These are phyloP conservation scores for Scedosporium aurantiacum DNA, from an alignment of 2,329 filamentous ascomycete genomes.

Conservation along the genomic window DNA sequence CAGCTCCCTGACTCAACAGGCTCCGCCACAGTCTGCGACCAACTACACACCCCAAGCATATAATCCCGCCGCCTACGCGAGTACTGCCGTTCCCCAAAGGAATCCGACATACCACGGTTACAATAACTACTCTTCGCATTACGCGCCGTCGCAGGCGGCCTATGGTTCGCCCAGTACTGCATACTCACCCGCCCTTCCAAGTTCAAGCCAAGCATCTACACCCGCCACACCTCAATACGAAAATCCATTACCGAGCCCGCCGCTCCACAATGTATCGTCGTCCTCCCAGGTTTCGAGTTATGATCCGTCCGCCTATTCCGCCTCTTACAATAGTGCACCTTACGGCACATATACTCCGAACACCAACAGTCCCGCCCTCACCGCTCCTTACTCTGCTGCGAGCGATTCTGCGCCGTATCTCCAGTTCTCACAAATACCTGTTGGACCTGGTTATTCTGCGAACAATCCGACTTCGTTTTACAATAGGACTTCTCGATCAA, in stretches of 20 bases:
- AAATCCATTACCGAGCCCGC: conserved; percentile 26
- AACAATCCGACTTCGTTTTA: conserved; percentile 35
- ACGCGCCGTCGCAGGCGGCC: conserved; percentile 6
- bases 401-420: conserved; percentile 33
- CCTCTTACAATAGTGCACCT: conserved; percentile 11
- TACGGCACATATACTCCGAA: conserved; percentile 28
- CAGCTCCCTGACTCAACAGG: conserved; percentile 23
- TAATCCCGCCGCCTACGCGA: conserved; percentile 49
- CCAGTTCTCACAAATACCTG: conserved; percentile 39
- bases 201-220: neutral
- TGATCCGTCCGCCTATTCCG: conserved; percentile 22
- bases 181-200: neutral
- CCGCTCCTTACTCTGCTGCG: conserved; percentile 13
- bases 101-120: conserved; percentile 40
- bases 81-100: conserved; percentile 34
- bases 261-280: conserved; percentile 16
- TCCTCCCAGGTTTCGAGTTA: conserved; percentile 20
- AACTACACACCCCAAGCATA: conserved; percentile 43
- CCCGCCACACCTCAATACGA: conserved; percentile 24
- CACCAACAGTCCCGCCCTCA: conserved; percentile 25
- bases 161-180: conserved; percentile 11
- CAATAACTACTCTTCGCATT: conserved; percentile 23
- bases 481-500: conserved; percentile 33
- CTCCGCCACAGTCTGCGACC: conserved; percentile 19
- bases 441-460: conserved; percentile 37